Evolutionary conservation across 1,284 basidiomycete genomes (phyloP).

Genomic region (Leccinum fuscescens): DNA sequence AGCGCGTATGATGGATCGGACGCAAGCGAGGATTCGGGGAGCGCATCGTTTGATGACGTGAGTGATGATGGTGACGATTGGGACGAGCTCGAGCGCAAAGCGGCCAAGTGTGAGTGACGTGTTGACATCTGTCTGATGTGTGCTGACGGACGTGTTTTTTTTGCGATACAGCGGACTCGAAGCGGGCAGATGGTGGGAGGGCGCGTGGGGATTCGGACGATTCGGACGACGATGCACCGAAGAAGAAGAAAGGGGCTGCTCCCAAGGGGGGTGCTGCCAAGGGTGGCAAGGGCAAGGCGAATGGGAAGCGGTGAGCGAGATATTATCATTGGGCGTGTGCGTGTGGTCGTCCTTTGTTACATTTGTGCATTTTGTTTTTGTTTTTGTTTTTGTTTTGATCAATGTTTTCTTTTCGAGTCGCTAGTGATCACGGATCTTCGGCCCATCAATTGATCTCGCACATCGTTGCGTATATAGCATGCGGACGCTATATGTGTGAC

Average conservation of each 20-base stretch:
- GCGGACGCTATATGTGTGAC: too few relatives aligned
- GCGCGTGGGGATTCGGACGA: constrained; percentile 59
- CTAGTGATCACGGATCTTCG: not conserved
- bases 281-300: constrained; percentile 39
- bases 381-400: not conserved
- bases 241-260: constrained; percentile 62
- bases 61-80: constrained; percentile 91
- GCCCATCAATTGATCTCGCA: too few relatives aligned
- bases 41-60: constrained; percentile 64
- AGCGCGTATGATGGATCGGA: constrained; percentile 62
- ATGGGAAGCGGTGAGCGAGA: constrained; percentile 38
- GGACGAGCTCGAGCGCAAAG: constrained; percentile 92
- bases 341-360: not conserved
- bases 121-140: not conserved
- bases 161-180: constrained; percentile 60
- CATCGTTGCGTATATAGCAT: too few relatives aligned
- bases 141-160: constrained; percentile 2
- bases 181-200: constrained; percentile 49
- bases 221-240: constrained; percentile 63
- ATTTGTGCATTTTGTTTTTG: not conserved
- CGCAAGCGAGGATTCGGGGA: constrained; percentile 65
- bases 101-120: constrained; percentile 63
- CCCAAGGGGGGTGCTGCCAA: constrained; percentile 37
- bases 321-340: not conserved
- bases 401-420: not conserved